Evolutionary conservation across 768 basidiomycete species (phyloP).

Genomic region (Tephrocybe sp.): DNA sequence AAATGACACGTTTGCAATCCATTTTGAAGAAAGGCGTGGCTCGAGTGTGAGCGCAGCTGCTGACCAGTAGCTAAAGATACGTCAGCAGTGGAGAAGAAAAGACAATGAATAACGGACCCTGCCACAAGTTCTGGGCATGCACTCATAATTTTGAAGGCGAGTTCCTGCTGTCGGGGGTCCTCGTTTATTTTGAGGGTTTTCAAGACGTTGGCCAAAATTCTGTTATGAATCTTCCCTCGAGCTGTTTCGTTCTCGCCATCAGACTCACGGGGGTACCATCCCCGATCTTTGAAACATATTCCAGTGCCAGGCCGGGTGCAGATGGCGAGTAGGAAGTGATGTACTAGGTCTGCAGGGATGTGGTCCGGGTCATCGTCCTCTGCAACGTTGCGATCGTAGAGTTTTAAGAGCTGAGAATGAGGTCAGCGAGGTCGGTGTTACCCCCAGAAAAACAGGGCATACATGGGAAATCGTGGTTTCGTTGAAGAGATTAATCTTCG

Average conservation of each 20-base stretch:
- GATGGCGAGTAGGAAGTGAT: slow-evolving; percentile 85
- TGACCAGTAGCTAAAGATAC: slow-evolving; percentile 64
- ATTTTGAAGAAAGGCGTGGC: slow-evolving; percentile 84
- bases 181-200: slow-evolving; percentile 84
- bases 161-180: slow-evolving; percentile 81
- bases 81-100: slow-evolving; percentile 2
- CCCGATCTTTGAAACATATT: slow-evolving; percentile 84
- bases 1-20: slow-evolving; percentile 89
- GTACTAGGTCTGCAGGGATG: slow-evolving; percentile 74
- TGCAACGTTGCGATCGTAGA: slow-evolving; percentile 62
- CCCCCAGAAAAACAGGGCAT: no score
- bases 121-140: slow-evolving; percentile 87
- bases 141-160: slow-evolving; percentile 75
- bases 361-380: slow-evolving; percentile 52
- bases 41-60: slow-evolving; percentile 72
- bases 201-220: slow-evolving; percentile 76
- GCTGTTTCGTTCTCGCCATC: slow-evolving; percentile 43
- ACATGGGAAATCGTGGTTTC: slow-evolving; percentile 68
- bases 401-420: slow-evolving; percentile 57
- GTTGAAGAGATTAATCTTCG: slow-evolving; percentile 72
- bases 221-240: slow-evolving; percentile 69
- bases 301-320: slow-evolving; percentile 81
- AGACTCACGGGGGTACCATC: slow-evolving; percentile 84
- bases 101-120: slow-evolving; percentile 45
- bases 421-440: background rate